Evolutionary conservation across 495 filamentous ascomycete species (phyloP).

Genomic region (Chaetomium tenue): DNA sequence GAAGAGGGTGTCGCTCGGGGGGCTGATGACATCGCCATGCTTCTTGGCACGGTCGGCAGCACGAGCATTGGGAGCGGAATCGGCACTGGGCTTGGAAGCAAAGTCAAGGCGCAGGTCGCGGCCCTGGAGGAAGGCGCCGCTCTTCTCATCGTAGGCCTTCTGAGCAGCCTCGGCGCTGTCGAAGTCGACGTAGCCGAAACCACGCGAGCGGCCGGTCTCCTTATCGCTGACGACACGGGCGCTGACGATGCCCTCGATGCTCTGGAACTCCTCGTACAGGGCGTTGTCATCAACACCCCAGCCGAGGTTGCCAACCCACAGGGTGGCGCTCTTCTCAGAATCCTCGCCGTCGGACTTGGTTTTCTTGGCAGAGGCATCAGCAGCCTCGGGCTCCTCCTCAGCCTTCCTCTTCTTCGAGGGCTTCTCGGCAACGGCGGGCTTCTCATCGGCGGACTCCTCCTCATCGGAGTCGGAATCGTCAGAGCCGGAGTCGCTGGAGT

Average conservation of each 20-base stretch:
- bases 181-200: conserved; percentile 97
- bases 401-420: conserved; percentile 54
- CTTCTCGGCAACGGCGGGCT: conserved; percentile 45
- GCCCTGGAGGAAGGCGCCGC: conserved; percentile 75
- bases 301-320: conserved; percentile 91
- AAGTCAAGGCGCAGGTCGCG: conserved; percentile 89
- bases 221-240: conserved; percentile 82
- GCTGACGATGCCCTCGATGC: conserved; percentile 72
- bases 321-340: conserved; percentile 56
- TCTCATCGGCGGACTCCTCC: conserved; percentile 41
- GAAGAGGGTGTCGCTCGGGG: conserved; percentile 84
- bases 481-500: conserved; percentile 19
- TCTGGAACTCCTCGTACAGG: conserved; percentile 81
- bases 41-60: conserved; percentile 65
- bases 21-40: conserved; percentile 74
- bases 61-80: conserved; percentile 53
- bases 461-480: conserved; percentile 30
- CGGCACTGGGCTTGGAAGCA: conserved; percentile 64
- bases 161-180: conserved; percentile 63
- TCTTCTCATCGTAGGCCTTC: conserved; percentile 77
- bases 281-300: conserved; percentile 94
- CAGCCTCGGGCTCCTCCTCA: conserved; percentile 58
- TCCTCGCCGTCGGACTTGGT: conserved; percentile 61
- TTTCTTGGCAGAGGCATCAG: conserved; percentile 67
- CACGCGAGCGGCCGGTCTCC: conserved; percentile 79